Conservation (phyloP, 2,329 filamentous ascomycete genomes). For the Hortaea werneckii region DNA sequence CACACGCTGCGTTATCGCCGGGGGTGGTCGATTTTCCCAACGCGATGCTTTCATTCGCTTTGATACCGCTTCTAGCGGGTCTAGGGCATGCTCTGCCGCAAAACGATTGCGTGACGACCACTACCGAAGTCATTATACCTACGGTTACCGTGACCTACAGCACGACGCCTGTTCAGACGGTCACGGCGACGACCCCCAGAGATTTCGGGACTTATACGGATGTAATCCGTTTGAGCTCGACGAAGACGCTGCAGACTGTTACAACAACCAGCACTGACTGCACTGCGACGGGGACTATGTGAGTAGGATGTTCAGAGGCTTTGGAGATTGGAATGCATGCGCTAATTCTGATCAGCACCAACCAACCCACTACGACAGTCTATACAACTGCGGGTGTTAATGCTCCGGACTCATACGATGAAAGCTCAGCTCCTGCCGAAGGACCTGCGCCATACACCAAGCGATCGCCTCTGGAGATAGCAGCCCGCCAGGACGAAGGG, state of each 20-base stretch:
- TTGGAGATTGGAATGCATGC: too few relatives aligned
- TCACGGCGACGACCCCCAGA: constrained; percentile 13
- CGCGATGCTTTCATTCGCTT: not conserved
- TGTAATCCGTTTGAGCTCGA: constrained; percentile 14
- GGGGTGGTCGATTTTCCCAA: too few relatives aligned
- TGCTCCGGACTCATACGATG: not conserved
- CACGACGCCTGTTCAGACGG: constrained; percentile 16
- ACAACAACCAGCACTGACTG: constrained; percentile 17
- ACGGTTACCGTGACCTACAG: constrained; percentile 21
- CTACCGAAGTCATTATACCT: constrained; percentile 18
- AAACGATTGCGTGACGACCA: constrained; percentile 16
- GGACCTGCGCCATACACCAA: constrained; percentile 6
- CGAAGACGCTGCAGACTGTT: constrained; percentile 19
- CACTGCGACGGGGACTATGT: constrained; percentile 14
- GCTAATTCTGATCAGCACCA: not conserved
- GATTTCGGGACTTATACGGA: constrained; percentile 22
- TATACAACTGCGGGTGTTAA: constrained; percentile 10
- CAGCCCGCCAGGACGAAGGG: constrained; percentile 8
- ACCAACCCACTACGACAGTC: constrained; percentile 12
- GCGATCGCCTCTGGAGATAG: constrained; percentile 9
- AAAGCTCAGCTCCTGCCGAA: not conserved
- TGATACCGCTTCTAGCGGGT: constrained; percentile 11
- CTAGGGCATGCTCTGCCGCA: constrained; percentile 15
- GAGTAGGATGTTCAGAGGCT: constrained; percentile 3
- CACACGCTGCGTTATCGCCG: too few relatives aligned